Conservation (phyloP, 305 asterid genomes). For the Fraxinus albicans region DNA sequence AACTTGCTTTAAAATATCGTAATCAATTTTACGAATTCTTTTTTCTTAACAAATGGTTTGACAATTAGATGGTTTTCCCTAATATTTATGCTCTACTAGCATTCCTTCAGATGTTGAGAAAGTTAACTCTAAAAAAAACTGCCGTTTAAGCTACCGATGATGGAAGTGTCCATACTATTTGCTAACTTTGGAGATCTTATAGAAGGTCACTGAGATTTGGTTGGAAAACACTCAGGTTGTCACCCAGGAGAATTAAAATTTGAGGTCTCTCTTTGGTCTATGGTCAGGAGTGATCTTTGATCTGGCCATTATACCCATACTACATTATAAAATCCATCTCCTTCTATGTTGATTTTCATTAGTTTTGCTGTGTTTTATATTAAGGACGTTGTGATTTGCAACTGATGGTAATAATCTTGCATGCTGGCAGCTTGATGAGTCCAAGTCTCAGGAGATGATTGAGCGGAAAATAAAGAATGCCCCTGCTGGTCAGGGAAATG, state of each 20-base stretch:
- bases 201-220: conserved; percentile 1
- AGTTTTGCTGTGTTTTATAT: background rate
- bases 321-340: background rate
- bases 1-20: background rate
- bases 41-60: background rate
- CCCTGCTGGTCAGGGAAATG: conserved; percentile 86
- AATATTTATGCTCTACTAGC: background rate
- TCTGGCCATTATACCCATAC: background rate
- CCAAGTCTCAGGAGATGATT: conserved; percentile 70
- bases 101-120: background rate
- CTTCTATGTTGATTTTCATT: background rate
- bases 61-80: background rate
- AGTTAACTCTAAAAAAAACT: background rate
- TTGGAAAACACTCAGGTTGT: background rate
- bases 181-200: background rate
- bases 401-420: conserved; percentile 1
- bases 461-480: conserved; percentile 78
- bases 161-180: background rate
- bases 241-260: background rate
- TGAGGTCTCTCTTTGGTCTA: background rate
- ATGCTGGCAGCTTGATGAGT: conserved; percentile 67
- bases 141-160: background rate
- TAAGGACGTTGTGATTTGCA: background rate
- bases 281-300: background rate
- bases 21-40: background rate